Evolutionary conservation across 306 rosid genomes (phyloP), one percentile per base, ranked within the genome.

Genomic region (Glycine soja): DNA sequence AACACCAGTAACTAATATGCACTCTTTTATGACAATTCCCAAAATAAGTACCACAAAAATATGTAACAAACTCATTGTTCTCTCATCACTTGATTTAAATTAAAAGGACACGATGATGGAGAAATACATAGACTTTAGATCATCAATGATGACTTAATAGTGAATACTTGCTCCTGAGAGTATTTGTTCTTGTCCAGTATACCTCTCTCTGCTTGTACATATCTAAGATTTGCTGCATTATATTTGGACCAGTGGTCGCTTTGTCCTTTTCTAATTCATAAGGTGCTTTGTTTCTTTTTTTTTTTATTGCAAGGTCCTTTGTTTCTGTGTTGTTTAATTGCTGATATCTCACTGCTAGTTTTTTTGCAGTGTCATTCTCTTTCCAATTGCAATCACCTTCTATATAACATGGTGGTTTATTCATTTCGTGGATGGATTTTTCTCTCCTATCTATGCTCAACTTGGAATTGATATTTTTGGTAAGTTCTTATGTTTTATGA

Each of bases 401-500:
- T 93, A 93, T 66, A 88, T 93, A 75, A 93, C 98, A 19, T 93
- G 94, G 94, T 93, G 98, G 98, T 93, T 93, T 83, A 91, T 93
- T 88, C 98, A 93, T 90, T 93, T 93, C 18, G 97, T 91, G 81
- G 98, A 93, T 81, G 89, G 98, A 59, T 93, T 93, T 72, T 93
- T 93, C 84, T 93, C 98, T 80, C 98, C 98, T 18, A 93, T 93
- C 76, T 93, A 90, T 75, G 95, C 90, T 74, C 91, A 90, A 72
- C 98, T 93, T 77, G 98, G 98, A 86, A 89, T 93, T 69, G 74
- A 93, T 78, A 89, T 93, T 56, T 93, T 93, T 87, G 98, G 98
- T 93, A 86, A 79, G 93, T 75, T 65, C 53, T 51, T 78, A 16
- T 40, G 3, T 74, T 61, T 70, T 59, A 40, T 19, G 58, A 5